Percentiles rank a stretch among this genome's conserved stretches.
Conservation (phyloP, 768 basidiomycete genomes). For the Calocybe cyanea region DNA sequence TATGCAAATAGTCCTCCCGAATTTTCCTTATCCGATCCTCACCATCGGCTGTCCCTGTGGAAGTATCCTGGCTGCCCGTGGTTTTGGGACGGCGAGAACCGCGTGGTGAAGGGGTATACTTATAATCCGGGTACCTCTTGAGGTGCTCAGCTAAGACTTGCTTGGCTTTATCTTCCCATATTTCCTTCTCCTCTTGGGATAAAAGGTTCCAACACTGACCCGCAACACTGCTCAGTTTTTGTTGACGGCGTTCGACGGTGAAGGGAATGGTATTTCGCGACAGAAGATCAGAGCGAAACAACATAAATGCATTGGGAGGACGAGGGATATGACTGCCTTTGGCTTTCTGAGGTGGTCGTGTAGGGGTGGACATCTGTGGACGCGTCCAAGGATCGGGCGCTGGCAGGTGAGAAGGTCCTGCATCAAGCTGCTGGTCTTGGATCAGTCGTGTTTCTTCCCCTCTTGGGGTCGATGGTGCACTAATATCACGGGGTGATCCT, state of each 20-base stretch:
- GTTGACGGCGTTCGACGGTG: conserved; percentile 62
- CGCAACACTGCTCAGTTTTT: conserved; percentile 67
- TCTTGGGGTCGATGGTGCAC: too few species aligned
- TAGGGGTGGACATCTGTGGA: too few species aligned
- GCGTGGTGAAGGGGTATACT: conserved; percentile 48
- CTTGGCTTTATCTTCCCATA: conserved; percentile 45
- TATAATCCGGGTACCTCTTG: conserved; percentile 53
- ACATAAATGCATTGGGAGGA: conserved; percentile 82
- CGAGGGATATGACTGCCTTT: conserved; percentile 53
- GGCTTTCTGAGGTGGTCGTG: conserved; percentile 4
- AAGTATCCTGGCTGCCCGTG: conserved; percentile 19
- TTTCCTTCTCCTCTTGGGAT: conserved; percentile 37
- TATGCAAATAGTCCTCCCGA: conserved; percentile 29
- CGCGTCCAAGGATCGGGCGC: too few species aligned
- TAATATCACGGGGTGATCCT: too few species aligned
- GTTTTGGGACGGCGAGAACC: conserved; percentile 29
- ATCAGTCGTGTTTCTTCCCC: too few species aligned
- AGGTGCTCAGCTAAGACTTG: conserved; percentile 45
- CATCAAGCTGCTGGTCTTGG: too few species aligned
- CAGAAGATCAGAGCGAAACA: conserved; percentile 68
- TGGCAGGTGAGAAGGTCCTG: too few species aligned
- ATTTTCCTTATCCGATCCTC: conserved; percentile 27
- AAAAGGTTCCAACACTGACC: conserved; percentile 67
- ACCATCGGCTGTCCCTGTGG: conserved; percentile 12
- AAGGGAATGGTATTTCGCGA: conserved; percentile 43